phyloP scores from a whole-genome alignment of 176 grass and related monocot species.

The Triticum turgidum region DNA sequence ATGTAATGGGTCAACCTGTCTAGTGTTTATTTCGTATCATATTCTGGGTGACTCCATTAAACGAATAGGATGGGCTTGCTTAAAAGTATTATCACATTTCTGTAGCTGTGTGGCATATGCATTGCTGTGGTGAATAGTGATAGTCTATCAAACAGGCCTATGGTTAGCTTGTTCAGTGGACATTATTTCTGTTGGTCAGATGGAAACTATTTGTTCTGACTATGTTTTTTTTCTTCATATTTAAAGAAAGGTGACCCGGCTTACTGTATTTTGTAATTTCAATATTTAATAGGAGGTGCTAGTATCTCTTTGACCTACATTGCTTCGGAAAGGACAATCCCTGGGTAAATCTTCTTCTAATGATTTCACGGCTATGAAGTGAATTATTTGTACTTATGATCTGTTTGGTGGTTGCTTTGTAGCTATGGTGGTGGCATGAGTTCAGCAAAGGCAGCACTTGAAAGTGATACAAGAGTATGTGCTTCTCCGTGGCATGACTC shows the following conservation, averaged over 20 bases:
- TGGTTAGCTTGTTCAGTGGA: too few relatives aligned
- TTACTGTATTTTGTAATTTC: not conserved
- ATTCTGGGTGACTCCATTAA: not conserved
- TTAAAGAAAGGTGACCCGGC: conserved; percentile 31
- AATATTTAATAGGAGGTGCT: conserved; percentile 59
- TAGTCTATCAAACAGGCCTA: not conserved
- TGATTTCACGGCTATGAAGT: not conserved
- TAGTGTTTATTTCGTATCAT: not conserved
- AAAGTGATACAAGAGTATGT: conserved; percentile 84
- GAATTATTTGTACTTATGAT: not conserved
- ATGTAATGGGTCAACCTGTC: not conserved
- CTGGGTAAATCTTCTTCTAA: conserved; percentile 53
- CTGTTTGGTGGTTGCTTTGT: conserved; percentile 29
- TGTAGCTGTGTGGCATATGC: not conserved
- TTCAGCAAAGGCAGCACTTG: conserved; percentile 89
- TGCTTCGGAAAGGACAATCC: conserved; percentile 80
- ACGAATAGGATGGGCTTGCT: not conserved
- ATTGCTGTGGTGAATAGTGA: not conserved
- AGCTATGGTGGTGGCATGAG: conserved; percentile 93
- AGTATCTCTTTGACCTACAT: conserved; percentile 76
- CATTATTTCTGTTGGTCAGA: not conserved
- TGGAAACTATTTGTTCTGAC: not conserved
- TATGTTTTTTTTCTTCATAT: not conserved
- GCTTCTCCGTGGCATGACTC: not conserved
- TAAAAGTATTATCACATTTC: not conserved